Conservation (phyloP, 148 eudicot species). For the Hydrangea macrophylla region DNA sequence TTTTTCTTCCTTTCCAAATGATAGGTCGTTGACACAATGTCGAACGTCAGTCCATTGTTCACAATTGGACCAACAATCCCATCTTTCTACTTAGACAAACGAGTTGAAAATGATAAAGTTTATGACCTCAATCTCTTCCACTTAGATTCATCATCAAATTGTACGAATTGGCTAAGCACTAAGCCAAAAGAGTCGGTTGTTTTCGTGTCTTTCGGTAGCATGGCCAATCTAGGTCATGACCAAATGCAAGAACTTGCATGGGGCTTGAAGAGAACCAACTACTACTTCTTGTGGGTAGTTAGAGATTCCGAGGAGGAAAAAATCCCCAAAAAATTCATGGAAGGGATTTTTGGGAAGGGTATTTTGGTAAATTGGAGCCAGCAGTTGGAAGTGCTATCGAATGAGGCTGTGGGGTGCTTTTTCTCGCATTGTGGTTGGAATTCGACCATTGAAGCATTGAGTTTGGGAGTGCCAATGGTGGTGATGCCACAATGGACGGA, state of each 20-base stretch:
- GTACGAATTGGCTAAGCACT: constrained; percentile 47
- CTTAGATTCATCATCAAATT: constrained; percentile 16
- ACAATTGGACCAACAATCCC: constrained; percentile 58
- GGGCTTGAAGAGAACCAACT: constrained; percentile 25
- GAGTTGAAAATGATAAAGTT: constrained; percentile 39
- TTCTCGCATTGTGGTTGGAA: no score
- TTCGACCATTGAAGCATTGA: no score
- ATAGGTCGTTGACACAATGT: constrained; percentile 46
- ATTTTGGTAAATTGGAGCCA: constrained; percentile 48
- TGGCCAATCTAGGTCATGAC: constrained; percentile 29
- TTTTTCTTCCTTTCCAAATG: not conserved
- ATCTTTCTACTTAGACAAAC: constrained; percentile 39
- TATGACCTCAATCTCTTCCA: constrained; percentile 49
- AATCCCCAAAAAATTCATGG: constrained; percentile 25
- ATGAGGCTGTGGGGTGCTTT: constrained; percentile 24
- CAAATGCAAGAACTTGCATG: constrained; percentile 53
- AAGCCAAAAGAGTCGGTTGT: constrained; percentile 33
- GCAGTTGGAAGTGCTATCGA: constrained; percentile 37
- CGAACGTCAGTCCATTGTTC: constrained; percentile 30
- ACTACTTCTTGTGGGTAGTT: constrained; percentile 52
- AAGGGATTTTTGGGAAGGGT: constrained; percentile 23
- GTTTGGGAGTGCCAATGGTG: no score
- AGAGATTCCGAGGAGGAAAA: constrained; percentile 41
- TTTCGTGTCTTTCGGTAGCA: constrained; percentile 62
- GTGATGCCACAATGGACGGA: no score